phyloP scores from a whole-genome alignment of 2,329 filamentous ascomycete genomes.

The Beauveria australis region DNA sequence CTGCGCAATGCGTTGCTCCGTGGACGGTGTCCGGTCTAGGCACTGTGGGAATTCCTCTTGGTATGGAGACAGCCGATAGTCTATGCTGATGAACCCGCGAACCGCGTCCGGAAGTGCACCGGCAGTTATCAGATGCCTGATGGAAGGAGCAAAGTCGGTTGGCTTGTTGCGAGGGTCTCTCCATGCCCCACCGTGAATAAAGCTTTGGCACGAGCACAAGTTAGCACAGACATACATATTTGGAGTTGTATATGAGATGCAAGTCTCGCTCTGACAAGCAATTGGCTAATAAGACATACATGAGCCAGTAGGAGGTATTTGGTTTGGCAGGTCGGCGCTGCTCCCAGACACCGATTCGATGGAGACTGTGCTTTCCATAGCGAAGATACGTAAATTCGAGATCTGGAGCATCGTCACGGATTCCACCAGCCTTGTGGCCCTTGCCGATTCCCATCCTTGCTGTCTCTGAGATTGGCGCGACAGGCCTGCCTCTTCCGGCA shows the following conservation, averaged over 20 bases:
- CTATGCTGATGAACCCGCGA: constrained; percentile 54
- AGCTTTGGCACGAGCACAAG: constrained; percentile 25
- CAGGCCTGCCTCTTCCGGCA: not conserved
- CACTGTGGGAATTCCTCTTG: constrained; percentile 1
- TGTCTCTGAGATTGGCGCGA: not conserved
- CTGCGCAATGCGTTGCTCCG: constrained; percentile 33
- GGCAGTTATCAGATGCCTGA: constrained; percentile 32
- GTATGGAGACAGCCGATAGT: constrained; percentile 50
- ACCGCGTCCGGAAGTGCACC: constrained; percentile 28
- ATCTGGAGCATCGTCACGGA: constrained; percentile 14
- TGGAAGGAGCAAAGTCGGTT: constrained; percentile 36
- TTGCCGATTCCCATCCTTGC: constrained; percentile 4
- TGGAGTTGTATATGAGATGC: not conserved
- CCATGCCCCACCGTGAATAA: constrained; percentile 57
- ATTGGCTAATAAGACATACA: constrained; percentile 22
- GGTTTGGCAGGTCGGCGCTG: constrained; percentile 16
- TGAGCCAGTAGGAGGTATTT: constrained; percentile 25
- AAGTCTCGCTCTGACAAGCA: not conserved
- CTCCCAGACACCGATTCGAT: constrained; percentile 39
- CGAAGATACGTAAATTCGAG: constrained; percentile 25
- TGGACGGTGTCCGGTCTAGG: constrained; percentile 14
- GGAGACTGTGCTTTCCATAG: constrained; percentile 33
- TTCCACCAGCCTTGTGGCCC: constrained; percentile 8
- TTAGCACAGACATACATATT: not conserved
- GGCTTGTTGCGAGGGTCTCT: constrained; percentile 46